Conservation (phyloP, 2,329 filamentous ascomycete species). For the Ophioceras dolichostomum region DNA sequence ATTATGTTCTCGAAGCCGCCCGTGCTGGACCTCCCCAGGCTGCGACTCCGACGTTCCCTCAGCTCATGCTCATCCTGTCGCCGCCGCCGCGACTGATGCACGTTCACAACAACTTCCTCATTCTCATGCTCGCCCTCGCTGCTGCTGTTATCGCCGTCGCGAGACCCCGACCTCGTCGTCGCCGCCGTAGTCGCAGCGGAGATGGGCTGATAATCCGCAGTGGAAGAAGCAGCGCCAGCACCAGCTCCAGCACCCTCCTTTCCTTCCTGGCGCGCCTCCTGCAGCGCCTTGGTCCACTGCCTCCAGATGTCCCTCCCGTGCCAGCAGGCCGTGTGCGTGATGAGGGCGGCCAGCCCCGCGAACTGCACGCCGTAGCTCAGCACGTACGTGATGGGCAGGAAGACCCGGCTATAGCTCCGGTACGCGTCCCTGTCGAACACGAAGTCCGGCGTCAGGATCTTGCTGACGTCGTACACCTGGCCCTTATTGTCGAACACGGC, state of each 20-base stretch:
- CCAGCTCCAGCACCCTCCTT: no score
- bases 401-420: constrained; percentile 70
- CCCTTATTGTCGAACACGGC: constrained; percentile 80
- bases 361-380: constrained; percentile 81
- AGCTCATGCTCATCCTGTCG: background rate
- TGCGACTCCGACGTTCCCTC: background rate
- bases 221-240: no score
- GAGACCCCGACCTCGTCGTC: no score
- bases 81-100: no score
- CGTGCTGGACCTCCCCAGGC: constrained; percentile 1
- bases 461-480: constrained; percentile 67
- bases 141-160: no score
- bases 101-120: no score
- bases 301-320: constrained; percentile 72
- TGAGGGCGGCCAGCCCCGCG: constrained; percentile 63
- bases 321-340: constrained; percentile 76
- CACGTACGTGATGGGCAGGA: constrained; percentile 77
- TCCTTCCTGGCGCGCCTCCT: constrained; percentile 45
- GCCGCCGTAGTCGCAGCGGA: background rate
- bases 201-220: constrained; percentile 5
- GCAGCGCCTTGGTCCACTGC: constrained; percentile 59
- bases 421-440: constrained; percentile 69
- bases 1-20: constrained; percentile 42
- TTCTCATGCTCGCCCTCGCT: background rate
- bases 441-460: constrained; percentile 66